phyloP scores from a whole-genome alignment of 306 rosid genomes.

The Rosa chinensis region DNA sequence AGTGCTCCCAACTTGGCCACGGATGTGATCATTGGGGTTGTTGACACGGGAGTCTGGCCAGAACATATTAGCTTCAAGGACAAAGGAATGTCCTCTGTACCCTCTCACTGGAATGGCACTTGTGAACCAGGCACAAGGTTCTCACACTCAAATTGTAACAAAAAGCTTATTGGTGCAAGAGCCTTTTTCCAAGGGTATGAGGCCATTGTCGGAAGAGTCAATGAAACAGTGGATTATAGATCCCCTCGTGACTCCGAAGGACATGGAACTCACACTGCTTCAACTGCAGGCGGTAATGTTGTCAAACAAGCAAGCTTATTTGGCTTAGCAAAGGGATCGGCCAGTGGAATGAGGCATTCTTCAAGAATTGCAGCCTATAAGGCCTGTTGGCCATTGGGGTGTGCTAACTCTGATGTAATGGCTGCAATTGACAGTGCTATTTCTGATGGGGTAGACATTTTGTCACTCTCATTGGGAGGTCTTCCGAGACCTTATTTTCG shows the following conservation, averaged over 20 bases:
- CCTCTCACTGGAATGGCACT: constrained; percentile 63
- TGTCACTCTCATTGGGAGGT: constrained; percentile 75
- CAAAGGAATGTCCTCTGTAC: constrained; percentile 42
- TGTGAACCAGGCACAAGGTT: constrained; percentile 64
- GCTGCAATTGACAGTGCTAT: constrained; percentile 71
- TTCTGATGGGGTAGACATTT: constrained; percentile 65
- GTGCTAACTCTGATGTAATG: constrained; percentile 57
- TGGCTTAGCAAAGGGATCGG: constrained; percentile 52
- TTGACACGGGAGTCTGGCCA: constrained; percentile 82
- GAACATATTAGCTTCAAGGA: constrained; percentile 66
- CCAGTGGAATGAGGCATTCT: constrained; percentile 63
- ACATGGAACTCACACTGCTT: constrained; percentile 84
- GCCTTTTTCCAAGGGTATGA: constrained; percentile 62
- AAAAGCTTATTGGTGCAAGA: constrained; percentile 69
- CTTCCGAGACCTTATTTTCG: constrained; percentile 37
- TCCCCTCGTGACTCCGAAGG: constrained; percentile 65
- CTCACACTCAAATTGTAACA: constrained; percentile 55
- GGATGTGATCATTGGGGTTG: constrained; percentile 58
- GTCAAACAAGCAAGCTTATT: constrained; percentile 44
- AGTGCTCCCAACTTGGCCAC: constrained; percentile 46
- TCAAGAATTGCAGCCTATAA: constrained; percentile 72
- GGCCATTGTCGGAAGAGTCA: constrained; percentile 43
- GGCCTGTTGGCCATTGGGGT: constrained; percentile 71
- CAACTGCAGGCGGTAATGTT: constrained; percentile 58
- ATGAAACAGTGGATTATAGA: constrained; percentile 40